Percentiles rank a stretch among this genome's conserved stretches.
These are phyloP conservation scores for Hygrophila difformis DNA, from an alignment of 257 asterid species.

Conservation along the genomic window DNA sequence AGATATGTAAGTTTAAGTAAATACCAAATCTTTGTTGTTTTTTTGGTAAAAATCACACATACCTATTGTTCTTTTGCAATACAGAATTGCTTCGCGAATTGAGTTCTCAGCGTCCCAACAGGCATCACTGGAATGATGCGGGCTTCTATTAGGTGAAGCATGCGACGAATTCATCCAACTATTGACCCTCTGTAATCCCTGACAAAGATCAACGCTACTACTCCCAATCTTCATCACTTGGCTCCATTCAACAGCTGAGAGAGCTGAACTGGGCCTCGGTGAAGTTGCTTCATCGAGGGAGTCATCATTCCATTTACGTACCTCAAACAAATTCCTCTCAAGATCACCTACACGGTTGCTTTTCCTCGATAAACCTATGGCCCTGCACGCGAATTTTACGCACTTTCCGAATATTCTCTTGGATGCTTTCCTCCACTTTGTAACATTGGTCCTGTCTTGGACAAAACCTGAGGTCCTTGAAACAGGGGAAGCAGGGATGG, in stretches of 20 bases:
- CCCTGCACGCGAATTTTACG: constrained; percentile 14
- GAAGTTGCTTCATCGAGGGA: no score
- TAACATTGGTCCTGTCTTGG: not conserved
- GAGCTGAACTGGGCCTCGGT: constrained; percentile 22
- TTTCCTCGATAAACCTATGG: constrained; percentile 22
- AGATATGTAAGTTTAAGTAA: constrained; percentile 6
- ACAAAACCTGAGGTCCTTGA: not conserved
- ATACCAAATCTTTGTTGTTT: no score
- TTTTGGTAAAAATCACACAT: no score
- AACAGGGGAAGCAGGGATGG: constrained; percentile 2
- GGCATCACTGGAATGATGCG: constrained; percentile 15
- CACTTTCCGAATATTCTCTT: constrained; percentile 28
- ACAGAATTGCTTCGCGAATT: constrained; percentile 43
- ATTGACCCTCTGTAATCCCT: constrained; percentile 15
- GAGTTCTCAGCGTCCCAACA: constrained; percentile 32
- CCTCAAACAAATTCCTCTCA: constrained; percentile 28
- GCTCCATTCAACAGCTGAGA: constrained; percentile 22
- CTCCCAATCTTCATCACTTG: constrained; percentile 4
- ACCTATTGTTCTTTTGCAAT: constrained; percentile 54
- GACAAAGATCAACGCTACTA: not conserved
- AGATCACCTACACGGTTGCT: constrained; percentile 37
- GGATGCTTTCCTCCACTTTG: constrained; percentile 29
- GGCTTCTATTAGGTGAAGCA: constrained; percentile 19
- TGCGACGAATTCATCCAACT: constrained; percentile 23
- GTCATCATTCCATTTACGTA: constrained; percentile 17